Evolutionary conservation across 2,329 filamentous ascomycete species (phyloP).

Genomic region (Pestalotiopsis fici): DNA sequence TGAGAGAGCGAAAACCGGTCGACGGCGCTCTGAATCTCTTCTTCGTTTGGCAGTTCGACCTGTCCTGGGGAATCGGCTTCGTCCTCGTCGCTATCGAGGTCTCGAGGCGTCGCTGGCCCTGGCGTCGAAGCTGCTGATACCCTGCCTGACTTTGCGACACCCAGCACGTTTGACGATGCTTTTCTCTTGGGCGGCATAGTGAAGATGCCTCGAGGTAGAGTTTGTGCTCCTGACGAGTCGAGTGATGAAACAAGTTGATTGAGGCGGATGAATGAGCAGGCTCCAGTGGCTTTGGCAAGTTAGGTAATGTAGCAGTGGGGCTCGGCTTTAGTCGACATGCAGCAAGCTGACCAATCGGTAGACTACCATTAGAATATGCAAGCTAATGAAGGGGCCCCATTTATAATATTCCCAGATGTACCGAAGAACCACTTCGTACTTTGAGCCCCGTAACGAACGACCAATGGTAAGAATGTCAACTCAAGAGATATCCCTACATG

Average conservation of each 20-base stretch:
- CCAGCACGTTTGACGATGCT: slow-evolving; percentile 53
- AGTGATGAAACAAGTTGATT: neutral
- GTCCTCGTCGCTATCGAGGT: slow-evolving; percentile 57
- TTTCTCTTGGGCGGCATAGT: slow-evolving; percentile 74
- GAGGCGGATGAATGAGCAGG: neutral
- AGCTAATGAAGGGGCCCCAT: neutral
- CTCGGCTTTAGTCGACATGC: neutral
- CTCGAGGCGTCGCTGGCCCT: slow-evolving; percentile 60
- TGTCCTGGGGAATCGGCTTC: slow-evolving; percentile 32
- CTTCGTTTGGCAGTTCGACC: slow-evolving; percentile 54
- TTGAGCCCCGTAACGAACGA: too few relatives aligned
- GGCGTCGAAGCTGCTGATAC: slow-evolving; percentile 61
- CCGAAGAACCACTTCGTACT: too few relatives aligned
- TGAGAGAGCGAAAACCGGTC: slow-evolving; percentile 59
- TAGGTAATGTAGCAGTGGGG: neutral
- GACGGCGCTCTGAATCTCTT: slow-evolving; percentile 58
- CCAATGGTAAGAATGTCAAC: too few relatives aligned
- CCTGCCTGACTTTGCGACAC: slow-evolving; percentile 55
- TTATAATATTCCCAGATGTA: too few relatives aligned
- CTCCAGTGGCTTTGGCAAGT: neutral
- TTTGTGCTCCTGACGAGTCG: neutral
- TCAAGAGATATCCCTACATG: too few relatives aligned
- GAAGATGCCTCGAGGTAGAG: slow-evolving; percentile 9
- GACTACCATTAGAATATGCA: neutral
- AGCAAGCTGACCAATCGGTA: neutral